Percentiles rank a stretch among this genome's conserved stretches.
Conservation (phyloP, 352 stramenopile species). For the Phytophthora quininea region DNA sequence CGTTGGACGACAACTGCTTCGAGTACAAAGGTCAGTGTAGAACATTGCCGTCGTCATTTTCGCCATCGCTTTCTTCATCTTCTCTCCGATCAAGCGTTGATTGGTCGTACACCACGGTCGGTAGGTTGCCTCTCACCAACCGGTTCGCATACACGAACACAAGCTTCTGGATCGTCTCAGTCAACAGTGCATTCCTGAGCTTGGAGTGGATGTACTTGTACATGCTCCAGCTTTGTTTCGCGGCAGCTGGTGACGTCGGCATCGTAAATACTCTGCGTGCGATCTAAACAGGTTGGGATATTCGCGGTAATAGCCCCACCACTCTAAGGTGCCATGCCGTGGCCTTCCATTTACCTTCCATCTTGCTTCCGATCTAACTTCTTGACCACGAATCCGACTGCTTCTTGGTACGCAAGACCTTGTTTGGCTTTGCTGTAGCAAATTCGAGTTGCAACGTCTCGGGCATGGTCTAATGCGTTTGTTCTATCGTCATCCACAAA, state of each 20-base stretch:
- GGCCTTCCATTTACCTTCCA: not conserved
- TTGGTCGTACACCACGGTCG: not conserved
- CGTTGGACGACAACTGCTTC: not conserved
- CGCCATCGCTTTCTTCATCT: not conserved
- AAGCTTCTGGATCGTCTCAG: constrained; percentile 8
- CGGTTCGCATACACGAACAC: constrained; percentile 11
- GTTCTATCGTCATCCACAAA: not conserved
- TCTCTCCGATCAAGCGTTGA: not conserved
- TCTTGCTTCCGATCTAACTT: constrained; percentile 6
- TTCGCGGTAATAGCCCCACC: not conserved
- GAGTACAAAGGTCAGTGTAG: not conserved
- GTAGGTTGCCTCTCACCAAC: not conserved
- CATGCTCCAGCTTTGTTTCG: constrained; percentile 15
- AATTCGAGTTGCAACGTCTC: constrained; percentile 2
- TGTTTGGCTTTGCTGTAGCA: not conserved
- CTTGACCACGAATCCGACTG: not conserved
- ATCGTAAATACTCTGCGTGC: constrained; percentile 11
- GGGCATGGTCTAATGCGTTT: not conserved
- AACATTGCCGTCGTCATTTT: not conserved
- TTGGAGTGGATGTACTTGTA: constrained; percentile 12
- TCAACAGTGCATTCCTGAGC: constrained; percentile 3
- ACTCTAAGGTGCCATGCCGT: constrained; percentile 7
- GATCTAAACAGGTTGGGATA: constrained; percentile 7
- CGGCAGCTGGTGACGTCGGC: constrained; percentile 6
- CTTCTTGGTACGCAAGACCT: not conserved